A percentile compares a stretch with the other conserved stretches of the same genome.
Evolutionary conservation across 1,139 yeast species (phyloP).

Genomic region (Protomyces arabidopsidicola): DNA sequence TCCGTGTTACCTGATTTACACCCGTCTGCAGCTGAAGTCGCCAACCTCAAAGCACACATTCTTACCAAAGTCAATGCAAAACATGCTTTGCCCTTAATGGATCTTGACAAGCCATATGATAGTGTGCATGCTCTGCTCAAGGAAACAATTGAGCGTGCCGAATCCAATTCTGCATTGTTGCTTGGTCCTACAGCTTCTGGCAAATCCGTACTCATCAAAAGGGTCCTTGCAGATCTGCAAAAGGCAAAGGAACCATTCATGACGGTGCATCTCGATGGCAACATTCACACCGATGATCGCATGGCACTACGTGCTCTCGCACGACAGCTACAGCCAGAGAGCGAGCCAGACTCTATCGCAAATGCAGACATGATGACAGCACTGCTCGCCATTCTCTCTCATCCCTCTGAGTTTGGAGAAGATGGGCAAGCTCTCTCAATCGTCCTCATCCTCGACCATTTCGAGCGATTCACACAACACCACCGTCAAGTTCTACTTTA

Average conservation of each 20-base stretch:
- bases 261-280: constrained; percentile 62
- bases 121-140: constrained; percentile 45
- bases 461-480: constrained; percentile 69
- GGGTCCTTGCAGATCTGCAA: constrained; percentile 51
- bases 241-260: constrained; percentile 47
- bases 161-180: constrained; percentile 74
- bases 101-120: constrained; percentile 1
- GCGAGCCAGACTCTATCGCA: constrained; percentile 21
- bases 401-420: constrained; percentile 34
- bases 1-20: background rate
- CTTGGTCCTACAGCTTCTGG: constrained; percentile 81
- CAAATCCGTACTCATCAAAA: constrained; percentile 60
- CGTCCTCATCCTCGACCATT: constrained; percentile 74
- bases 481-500: constrained; percentile 77
- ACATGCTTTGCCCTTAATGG: background rate
- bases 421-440: constrained; percentile 48
- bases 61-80: background rate
- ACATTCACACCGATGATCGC: constrained; percentile 67
- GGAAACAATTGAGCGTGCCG: constrained; percentile 62
- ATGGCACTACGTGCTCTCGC: constrained; percentile 82
- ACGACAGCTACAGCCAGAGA: constrained; percentile 57
- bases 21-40: background rate
- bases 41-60: background rate
- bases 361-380: constrained; percentile 53
- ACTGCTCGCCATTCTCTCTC: constrained; percentile 48